Evolutionary conservation across 371 early-diverging fungal genomes (phyloP).

Genomic region (Mortierella sp.): DNA sequence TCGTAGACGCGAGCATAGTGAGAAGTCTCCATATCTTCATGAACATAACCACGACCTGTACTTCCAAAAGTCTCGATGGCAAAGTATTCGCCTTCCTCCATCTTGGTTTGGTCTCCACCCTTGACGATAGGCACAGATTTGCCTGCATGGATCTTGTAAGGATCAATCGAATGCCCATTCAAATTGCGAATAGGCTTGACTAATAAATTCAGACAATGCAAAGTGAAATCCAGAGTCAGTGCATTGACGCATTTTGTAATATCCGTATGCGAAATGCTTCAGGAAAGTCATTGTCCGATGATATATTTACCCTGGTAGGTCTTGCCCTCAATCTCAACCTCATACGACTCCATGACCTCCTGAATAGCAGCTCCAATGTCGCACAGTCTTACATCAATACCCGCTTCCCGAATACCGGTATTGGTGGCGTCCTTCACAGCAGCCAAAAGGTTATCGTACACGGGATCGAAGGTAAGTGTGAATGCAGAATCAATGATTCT

Average conservation of each 20-base stretch:
- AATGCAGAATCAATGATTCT: slow-evolving; percentile 99
- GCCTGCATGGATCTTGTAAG: slow-evolving; percentile 97
- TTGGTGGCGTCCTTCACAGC: slow-evolving; percentile 99
- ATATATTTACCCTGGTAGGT: slow-evolving; percentile 79
- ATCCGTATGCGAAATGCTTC: too few relatives aligned
- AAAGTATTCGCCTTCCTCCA: slow-evolving; percentile 98
- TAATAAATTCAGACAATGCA: slow-evolving; percentile 16
- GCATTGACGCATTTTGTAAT: not conserved
- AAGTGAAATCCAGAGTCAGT: not conserved
- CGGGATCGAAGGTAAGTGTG: slow-evolving; percentile 96
- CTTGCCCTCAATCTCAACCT: slow-evolving; percentile 96
- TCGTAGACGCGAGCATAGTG: slow-evolving; percentile 91
- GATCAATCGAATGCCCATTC: slow-evolving; percentile 98
- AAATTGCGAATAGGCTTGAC: slow-evolving; percentile 98
- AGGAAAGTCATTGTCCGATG: not conserved
- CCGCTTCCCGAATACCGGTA: slow-evolving; percentile 95
- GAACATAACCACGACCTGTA: slow-evolving; percentile 97
- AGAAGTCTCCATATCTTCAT: slow-evolving; percentile 95
- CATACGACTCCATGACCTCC: slow-evolving; percentile 99
- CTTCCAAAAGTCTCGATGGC: slow-evolving; percentile 99
- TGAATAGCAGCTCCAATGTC: slow-evolving; percentile 99
- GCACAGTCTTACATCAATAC: slow-evolving; percentile 96
- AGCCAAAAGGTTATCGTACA: slow-evolving; percentile 89
- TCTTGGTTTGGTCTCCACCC: slow-evolving; percentile 91
- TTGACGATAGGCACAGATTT: slow-evolving; percentile 98